Percentiles rank a stretch among this genome's conserved stretches.
phyloP scores from a whole-genome alignment of 495 filamentous ascomycete species.

The Baudoinia panamericana region DNA sequence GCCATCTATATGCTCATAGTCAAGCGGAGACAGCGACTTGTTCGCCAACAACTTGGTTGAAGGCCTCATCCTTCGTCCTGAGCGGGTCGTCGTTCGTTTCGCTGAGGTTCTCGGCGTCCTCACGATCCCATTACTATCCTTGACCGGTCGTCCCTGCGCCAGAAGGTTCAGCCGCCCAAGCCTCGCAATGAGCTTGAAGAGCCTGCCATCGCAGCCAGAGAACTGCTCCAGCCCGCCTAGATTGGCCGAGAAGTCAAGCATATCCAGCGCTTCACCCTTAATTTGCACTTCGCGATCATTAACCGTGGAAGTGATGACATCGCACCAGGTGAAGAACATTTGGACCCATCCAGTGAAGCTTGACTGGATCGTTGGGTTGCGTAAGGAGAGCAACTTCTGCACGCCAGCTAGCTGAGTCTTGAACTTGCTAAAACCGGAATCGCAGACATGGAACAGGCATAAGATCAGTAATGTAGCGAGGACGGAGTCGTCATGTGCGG shows the following conservation, averaged over 20 bases:
- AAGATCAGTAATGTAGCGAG: constrained; percentile 77
- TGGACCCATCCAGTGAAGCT: constrained; percentile 80
- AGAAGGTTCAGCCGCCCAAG: constrained; percentile 74
- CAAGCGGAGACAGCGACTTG: constrained; percentile 20
- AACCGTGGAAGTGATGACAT: constrained; percentile 83
- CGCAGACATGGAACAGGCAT: constrained; percentile 86
- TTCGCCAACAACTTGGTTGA: neutral
- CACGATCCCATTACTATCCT: constrained; percentile 22
- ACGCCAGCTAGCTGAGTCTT: constrained; percentile 89
- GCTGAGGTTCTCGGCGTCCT: constrained; percentile 22
- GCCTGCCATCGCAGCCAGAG: constrained; percentile 60
- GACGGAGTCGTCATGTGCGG: constrained; percentile 72
- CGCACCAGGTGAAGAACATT: constrained; percentile 90
- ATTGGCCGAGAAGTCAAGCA: constrained; percentile 50
- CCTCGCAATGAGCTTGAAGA: constrained; percentile 33
- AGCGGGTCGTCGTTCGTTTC: constrained; percentile 15
- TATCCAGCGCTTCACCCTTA: constrained; percentile 52
- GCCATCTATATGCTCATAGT: constrained; percentile 46
- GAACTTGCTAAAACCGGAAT: constrained; percentile 83
- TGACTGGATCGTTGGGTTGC: constrained; percentile 49
- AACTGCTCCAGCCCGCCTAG: constrained; percentile 77
- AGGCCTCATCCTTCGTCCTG: neutral
- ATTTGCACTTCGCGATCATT: constrained; percentile 90
- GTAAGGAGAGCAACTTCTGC: constrained; percentile 76
- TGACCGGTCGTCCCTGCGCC: constrained; percentile 46